A percentile compares a stretch with the other conserved stretches of the same genome.
phyloP scores from a whole-genome alignment of 305 asterid genomes.

The Stenogyne calaminthoides region DNA sequence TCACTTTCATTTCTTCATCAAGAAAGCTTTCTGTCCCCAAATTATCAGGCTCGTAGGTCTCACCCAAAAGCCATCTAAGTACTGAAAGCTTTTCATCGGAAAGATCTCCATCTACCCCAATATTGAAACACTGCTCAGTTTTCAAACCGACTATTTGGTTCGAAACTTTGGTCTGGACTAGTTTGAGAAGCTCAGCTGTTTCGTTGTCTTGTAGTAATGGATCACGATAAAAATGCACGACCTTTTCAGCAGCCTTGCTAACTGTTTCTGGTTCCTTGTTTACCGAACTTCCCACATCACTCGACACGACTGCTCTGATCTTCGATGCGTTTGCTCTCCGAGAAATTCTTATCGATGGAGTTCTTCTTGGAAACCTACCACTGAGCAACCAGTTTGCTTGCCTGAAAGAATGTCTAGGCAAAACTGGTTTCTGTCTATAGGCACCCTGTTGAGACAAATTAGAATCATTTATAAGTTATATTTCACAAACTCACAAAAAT shows the following conservation, averaged over 20 bases:
- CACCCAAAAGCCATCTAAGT: constrained; percentile 87
- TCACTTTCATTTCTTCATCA: constrained; percentile 18
- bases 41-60: constrained; percentile 83
- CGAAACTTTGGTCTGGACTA: constrained; percentile 31
- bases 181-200: constrained; percentile 27
- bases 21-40: constrained; percentile 40
- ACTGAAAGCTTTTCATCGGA: constrained; percentile 57
- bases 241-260: constrained; percentile 12
- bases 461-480: not conserved
- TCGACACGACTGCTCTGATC: constrained; percentile 40
- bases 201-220: constrained; percentile 35
- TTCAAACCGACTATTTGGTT: constrained; percentile 30
- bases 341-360: constrained; percentile 36
- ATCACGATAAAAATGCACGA: constrained; percentile 64
- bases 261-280: constrained; percentile 2
- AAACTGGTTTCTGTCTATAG: constrained; percentile 56
- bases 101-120: constrained; percentile 65
- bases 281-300: constrained; percentile 22
- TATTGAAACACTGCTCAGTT: constrained; percentile 73
- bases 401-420: constrained; percentile 55
- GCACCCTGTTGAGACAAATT: constrained; percentile 54
- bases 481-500: not conserved
- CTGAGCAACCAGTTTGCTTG: constrained; percentile 60
- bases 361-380: constrained; percentile 49
- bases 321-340: constrained; percentile 35